Evolutionary conservation across 1,139 yeast species (phyloP), one percentile per base, ranked within the genome.

Genomic region (Saccharomyces pastorianus): DNA sequence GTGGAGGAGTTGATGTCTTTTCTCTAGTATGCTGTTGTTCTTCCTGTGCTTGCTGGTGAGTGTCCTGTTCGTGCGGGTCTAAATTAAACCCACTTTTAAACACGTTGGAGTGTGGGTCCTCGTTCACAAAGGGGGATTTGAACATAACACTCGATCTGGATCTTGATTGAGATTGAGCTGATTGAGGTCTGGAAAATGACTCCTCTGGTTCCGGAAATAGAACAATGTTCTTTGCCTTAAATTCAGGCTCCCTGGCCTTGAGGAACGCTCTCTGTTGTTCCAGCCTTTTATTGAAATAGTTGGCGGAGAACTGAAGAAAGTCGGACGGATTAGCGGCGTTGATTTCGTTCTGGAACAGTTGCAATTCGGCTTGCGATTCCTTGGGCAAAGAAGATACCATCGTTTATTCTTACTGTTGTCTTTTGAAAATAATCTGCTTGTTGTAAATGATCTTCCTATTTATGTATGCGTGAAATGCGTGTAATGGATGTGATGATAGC

Each of bases 251-350:
- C 58, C 77, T 80, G 49, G 71, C 73, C 82, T 82, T 81, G 55
- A 80, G 72, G 50, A 76, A 77, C 46, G 74, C 67, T 66, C 90
- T 76, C 66, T 84, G 88, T 46, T 79, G 76, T 61, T 81, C 84
- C 57, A 86, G 73, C 59, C 83, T 80, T 51, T 76, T 68, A 64
- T 79, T 79, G 73, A 86, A 86, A 70, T 83, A 84, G 67, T 83
- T 80, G 58, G 88, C 85, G 64, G 91, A 84, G 71, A 85, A 87
- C 67, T 86, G 91, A 58, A 86, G 70, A 31, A 85, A 74, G 66
- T 86, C 91, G 20, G 74, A 69, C 1, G 95, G 95, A 62, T 83
- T 80, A 63, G 82, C 80, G 53, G 78, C 73, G 53, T 76, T 73
- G 58, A 86, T 75, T 67, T 84, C 88, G 64, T 76, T 78, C 69